A percentile compares a stretch with the other conserved stretches of the same genome.
Conservation (phyloP, 2,329 filamentous ascomycete species). For the Aspergillus tamarii region DNA sequence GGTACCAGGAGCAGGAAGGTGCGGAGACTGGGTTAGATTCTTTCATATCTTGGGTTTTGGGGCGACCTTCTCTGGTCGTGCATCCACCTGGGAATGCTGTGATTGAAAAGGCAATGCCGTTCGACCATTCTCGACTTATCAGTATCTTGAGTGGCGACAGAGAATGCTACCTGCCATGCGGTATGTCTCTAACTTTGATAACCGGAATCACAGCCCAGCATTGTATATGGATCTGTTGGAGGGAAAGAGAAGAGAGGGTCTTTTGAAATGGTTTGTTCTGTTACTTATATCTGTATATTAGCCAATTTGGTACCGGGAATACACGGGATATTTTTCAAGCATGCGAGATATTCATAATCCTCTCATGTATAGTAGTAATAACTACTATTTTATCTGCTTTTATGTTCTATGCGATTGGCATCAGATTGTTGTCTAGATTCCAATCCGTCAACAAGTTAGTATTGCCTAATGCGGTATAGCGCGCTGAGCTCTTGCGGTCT, state of each 20-base stretch:
- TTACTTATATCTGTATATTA: slow-evolving; percentile 26
- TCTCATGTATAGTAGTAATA: background rate
- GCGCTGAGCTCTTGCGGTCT: slow-evolving; percentile 32
- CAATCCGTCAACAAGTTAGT: background rate
- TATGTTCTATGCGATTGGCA: background rate
- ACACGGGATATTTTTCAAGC: slow-evolving; percentile 10
- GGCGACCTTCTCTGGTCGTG: background rate
- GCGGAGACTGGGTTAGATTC: slow-evolving; percentile 71
- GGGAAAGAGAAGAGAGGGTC: background rate
- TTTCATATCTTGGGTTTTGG: background rate
- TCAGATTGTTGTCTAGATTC: background rate
- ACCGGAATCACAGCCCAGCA: background rate
- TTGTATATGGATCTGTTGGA: slow-evolving; percentile 4
- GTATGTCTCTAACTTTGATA: background rate
- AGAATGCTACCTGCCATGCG: background rate
- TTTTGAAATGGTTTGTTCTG: slow-evolving; percentile 17
- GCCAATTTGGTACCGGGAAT: slow-evolving; percentile 12
- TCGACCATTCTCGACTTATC: background rate
- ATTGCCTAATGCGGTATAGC: slow-evolving; percentile 36
- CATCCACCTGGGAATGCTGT: background rate
- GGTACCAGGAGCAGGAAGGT: slow-evolving; percentile 83
- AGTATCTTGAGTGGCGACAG: background rate
- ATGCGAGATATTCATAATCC: background rate
- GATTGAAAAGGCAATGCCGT: background rate
- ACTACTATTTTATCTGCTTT: background rate